Base-by-base conservation (phyloP, 73 alveolate species). In the Paramecium tetraurelia region DNA sequence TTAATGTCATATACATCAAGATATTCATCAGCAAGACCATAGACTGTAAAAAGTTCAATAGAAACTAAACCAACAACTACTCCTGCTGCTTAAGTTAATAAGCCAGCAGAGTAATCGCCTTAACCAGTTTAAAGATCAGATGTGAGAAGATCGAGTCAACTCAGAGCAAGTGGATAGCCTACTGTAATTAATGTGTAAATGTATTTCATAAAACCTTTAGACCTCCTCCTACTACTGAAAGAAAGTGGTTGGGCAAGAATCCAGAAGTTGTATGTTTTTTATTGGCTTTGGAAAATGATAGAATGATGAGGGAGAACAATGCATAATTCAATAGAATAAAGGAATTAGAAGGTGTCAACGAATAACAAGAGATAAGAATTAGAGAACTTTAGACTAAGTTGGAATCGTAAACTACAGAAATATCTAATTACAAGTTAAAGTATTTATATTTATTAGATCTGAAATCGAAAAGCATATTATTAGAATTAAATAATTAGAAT, bases 21-120 rank as follows among this genome's bases (percentile, higher is more conserved):
- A 72, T 72, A 72, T 72, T n/a, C 84, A 63, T 63, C 86, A 4
- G 86, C 86, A 71, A 71, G 86, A 71, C 86, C 86, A 12, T 71
- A 59, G 46, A 63, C 68, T 72, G 68, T 72, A 0, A 68, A 31
- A 41, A 22, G 86, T 72, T 1, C 20, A 12, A 72, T 22, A 36
- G 59, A 21, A 35, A 35, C 59, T 11, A 43, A 40, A 29, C n/a
- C 21, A 24, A 72, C 63, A 36, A 72, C 68, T 16, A 35, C 86
- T 36, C 24, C 68, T 14, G 27, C 86, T 36, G 18, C 40, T 72
- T 29, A 22, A 72, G 63, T 14, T 63, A 12, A 31, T 27, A 63
- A 63, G 27, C 50, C 44, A 4, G 27, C 84, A 12, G 84, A 18
- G 12, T 35, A 35, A 75, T 75, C 87, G 5, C 59, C 87, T 29